Conservation (phyloP, 2,329 filamentous ascomycete species). For the Colletotrichum euphorbiae region DNA sequence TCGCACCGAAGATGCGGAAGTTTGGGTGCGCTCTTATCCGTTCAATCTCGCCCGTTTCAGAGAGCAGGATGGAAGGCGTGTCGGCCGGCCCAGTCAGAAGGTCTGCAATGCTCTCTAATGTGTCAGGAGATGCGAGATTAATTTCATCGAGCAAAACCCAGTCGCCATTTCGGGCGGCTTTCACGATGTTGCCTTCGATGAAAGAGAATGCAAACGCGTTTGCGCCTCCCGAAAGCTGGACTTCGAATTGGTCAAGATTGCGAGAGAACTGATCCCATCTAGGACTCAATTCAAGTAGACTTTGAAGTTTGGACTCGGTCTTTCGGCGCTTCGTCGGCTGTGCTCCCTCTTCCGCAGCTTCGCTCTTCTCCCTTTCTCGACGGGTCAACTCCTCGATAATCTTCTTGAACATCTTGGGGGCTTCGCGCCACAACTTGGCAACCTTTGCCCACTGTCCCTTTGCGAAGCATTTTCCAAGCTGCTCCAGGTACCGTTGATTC, state of each 20-base stretch:
- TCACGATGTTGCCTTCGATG: conserved; percentile 94
- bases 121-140: conserved; percentile 94
- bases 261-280: conserved; percentile 86
- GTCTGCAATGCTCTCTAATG: conserved; percentile 92
- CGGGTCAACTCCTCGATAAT: conserved; percentile 69
- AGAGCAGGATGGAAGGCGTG: conserved; percentile 85
- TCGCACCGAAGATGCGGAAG: conserved; percentile 96
- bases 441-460: conserved; percentile 90
- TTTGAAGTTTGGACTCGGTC: conserved; percentile 74
- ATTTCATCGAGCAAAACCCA: conserved; percentile 99
- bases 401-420: conserved; percentile 85
- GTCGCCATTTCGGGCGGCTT: conserved; percentile 94
- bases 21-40: conserved; percentile 89
- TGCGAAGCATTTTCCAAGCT: conserved; percentile 81
- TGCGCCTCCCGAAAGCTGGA: conserved; percentile 78
- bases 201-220: conserved; percentile 93
- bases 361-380: conserved; percentile 54
- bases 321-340: conserved; percentile 78
- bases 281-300: conserved; percentile 66
- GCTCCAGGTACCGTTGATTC: conserved; percentile 87
- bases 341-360: conserved; percentile 50
- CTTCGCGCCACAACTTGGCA: conserved; percentile 88
- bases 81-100: conserved; percentile 80
- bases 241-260: conserved; percentile 81
- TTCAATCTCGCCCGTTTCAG: conserved; percentile 94